Percentiles rank a stretch among this genome's conserved stretches.
Evolutionary conservation across 495 filamentous ascomycete species (phyloP).

Genomic region (Barbatosphaeria neglecta): DNA sequence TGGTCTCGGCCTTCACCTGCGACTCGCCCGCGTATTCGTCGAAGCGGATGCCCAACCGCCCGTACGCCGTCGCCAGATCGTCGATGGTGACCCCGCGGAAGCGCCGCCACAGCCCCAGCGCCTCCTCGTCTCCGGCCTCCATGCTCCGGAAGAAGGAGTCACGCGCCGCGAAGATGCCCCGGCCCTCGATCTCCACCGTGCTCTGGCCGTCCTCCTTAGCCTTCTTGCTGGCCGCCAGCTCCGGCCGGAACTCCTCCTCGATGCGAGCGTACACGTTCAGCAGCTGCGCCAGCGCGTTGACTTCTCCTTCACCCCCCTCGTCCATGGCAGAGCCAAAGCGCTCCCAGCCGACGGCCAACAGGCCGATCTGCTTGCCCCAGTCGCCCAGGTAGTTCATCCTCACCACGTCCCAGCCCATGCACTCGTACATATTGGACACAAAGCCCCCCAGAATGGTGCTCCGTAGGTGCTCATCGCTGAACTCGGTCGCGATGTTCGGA

Average conservation of each 20-base stretch:
- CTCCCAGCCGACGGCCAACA: conserved; percentile 57
- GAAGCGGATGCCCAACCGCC: conserved; percentile 55
- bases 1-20: conserved; percentile 21
- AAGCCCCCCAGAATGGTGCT: conserved; percentile 70
- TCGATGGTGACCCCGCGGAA: conserved; percentile 56
- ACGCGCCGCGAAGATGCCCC: conserved; percentile 40
- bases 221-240: conserved; percentile 45
- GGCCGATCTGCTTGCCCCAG: conserved; percentile 67
- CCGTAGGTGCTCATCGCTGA: conserved; percentile 60
- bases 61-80: conserved; percentile 52
- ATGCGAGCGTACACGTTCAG: conserved; percentile 61
- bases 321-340: conserved; percentile 52
- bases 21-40: conserved; percentile 65
- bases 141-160: conserved; percentile 61
- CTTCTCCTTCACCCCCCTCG: conserved; percentile 18
- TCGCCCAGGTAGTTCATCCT: conserved; percentile 69
- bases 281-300: conserved; percentile 57
- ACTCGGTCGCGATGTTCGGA: conserved; percentile 67
- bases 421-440: conserved; percentile 54
- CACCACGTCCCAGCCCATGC: conserved; percentile 60
- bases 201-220: conserved; percentile 44
- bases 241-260: conserved; percentile 38
- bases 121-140: conserved; percentile 51
- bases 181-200: conserved; percentile 39
- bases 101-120: conserved; percentile 48